A percentile compares a stretch with the other conserved stretches of the same genome.
phyloP scores from a whole-genome alignment of 257 asterid species.

The Anisodus tanguticus region DNA sequence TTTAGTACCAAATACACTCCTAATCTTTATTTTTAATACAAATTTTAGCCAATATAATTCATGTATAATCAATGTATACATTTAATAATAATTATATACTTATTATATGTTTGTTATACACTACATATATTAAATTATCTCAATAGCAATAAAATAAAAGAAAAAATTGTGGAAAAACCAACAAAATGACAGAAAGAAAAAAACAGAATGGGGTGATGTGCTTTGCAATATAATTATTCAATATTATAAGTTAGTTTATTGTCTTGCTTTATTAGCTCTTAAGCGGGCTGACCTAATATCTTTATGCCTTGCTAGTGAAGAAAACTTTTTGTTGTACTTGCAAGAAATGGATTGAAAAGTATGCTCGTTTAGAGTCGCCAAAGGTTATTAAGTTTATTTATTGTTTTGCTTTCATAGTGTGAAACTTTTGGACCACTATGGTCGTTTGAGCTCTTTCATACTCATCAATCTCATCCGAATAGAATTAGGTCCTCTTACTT shows the following conservation, averaged over 20 bases:
- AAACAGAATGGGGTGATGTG: background rate
- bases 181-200: slow-evolving; percentile 2
- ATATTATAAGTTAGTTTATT: slow-evolving; percentile 39
- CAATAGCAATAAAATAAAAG: background rate
- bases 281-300: slow-evolving; percentile 65
- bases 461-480: slow-evolving; percentile 17
- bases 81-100: background rate
- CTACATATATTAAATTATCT: background rate
- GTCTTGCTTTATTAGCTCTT: slow-evolving; percentile 41
- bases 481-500: background rate
- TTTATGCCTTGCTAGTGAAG: slow-evolving; percentile 46
- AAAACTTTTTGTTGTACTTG: slow-evolving; percentile 42
- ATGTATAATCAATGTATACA: background rate
- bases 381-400: slow-evolving; percentile 46
- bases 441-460: background rate
- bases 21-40: too few species aligned
- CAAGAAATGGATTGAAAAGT: slow-evolving; percentile 38
- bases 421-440: slow-evolving; percentile 31
- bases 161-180: background rate
- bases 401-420: slow-evolving; percentile 34
- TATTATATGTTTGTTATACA: background rate
- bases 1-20: background rate
- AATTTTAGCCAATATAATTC: background rate
- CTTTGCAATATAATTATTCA: slow-evolving; percentile 14
- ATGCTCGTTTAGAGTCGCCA: slow-evolving; percentile 54